Conservation (phyloP, 257 asterid genomes). For the Solanum raphanifolium region DNA sequence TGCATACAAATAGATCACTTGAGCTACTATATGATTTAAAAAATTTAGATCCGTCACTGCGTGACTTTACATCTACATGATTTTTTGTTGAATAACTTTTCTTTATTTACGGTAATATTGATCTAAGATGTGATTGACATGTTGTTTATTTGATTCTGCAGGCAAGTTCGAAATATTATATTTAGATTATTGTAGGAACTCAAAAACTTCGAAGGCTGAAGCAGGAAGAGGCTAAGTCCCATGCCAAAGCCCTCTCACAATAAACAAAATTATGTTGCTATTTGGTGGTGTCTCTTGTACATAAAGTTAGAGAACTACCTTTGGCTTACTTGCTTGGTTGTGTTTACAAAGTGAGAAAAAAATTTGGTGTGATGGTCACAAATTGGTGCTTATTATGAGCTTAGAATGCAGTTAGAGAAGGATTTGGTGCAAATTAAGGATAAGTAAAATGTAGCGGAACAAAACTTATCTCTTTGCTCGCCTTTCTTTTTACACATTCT, state of each 20-base stretch:
- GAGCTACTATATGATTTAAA: background rate
- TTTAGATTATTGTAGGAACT: background rate
- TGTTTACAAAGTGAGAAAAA: background rate
- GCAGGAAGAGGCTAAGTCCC: background rate
- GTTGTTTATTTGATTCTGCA: background rate
- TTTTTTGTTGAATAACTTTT: too few relatives aligned
- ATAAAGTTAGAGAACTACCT: background rate
- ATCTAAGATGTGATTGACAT: background rate
- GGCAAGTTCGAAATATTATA: background rate
- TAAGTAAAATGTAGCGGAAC: background rate
- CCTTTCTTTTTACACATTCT: background rate
- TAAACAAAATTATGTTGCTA: background rate
- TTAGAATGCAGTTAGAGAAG: conserved; percentile 3
- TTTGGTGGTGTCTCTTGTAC: background rate
- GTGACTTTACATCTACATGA: background rate
- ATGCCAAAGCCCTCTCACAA: background rate
- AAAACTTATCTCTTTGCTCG: background rate
- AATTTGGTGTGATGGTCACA: background rate
- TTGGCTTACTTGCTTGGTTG: background rate
- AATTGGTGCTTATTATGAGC: background rate
- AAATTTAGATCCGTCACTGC: background rate
- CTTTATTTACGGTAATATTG: background rate
- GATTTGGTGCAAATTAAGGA: background rate
- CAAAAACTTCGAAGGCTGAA: background rate
- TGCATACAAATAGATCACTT: background rate